Conservation (phyloP, 768 basidiomycete species). For the Leccinum sublutescens region DNA sequence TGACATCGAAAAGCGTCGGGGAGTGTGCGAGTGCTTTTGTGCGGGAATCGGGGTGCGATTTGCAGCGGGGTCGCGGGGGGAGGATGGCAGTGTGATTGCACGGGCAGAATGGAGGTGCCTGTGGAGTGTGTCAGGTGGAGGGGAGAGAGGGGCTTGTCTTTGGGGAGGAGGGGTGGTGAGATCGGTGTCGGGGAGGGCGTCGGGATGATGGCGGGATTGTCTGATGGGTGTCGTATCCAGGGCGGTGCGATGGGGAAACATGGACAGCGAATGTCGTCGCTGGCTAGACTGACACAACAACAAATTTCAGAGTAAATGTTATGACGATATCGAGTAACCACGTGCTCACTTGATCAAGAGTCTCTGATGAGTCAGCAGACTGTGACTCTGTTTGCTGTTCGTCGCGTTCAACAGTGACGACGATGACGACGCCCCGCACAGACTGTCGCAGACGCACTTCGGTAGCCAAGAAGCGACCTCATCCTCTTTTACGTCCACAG, state of each 20-base stretch:
- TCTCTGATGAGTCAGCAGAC: constrained; percentile 33
- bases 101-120: constrained; percentile 25
- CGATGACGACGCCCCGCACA: constrained; percentile 2
- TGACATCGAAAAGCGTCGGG: constrained; percentile 33
- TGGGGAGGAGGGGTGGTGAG: constrained; percentile 1
- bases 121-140: constrained; percentile 35
- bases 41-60: constrained; percentile 7
- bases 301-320: constrained; percentile 16
- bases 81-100: constrained; percentile 34
- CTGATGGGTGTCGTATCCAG: background rate
- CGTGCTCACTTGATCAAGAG: constrained; percentile 29
- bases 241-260: background rate
- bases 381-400: background rate
- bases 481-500: constrained; percentile 10
- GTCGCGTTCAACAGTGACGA: constrained; percentile 15
- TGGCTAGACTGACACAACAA: background rate
- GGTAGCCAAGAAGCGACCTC: constrained; percentile 14
- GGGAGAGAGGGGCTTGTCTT: constrained; percentile 22
- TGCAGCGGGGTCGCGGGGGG: constrained; percentile 21
- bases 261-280: background rate
- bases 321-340: constrained; percentile 37
- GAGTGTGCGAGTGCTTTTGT: constrained; percentile 34
- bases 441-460: constrained; percentile 17
- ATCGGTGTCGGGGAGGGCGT: background rate
- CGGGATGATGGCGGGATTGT: constrained; percentile 2